A percentile compares a stretch with the other conserved stretches of the same genome.
Evolutionary conservation across 768 basidiomycete genomes (phyloP).

Genomic region (Exidia glandulosa): DNA sequence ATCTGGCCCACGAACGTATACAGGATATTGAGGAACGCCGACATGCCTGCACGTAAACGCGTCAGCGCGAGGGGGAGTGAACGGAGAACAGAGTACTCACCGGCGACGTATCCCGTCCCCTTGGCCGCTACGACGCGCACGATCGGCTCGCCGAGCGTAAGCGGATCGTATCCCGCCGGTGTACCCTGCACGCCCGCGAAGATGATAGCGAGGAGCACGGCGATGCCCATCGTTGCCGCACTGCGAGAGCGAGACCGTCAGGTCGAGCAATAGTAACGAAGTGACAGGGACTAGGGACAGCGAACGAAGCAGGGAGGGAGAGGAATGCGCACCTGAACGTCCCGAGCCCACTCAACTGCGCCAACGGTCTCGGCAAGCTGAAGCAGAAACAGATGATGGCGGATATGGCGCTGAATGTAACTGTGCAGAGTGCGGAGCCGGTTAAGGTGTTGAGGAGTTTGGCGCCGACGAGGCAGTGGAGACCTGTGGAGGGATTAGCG

Average conservation of each 20-base stretch:
- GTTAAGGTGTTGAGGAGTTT: conserved; percentile 36
- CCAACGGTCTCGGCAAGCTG: conserved; percentile 33
- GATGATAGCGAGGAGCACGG: conserved; percentile 31
- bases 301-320: too few relatives aligned
- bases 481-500: conserved; percentile 15
- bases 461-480: conserved; percentile 37
- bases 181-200: conserved; percentile 30
- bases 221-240: conserved; percentile 35
- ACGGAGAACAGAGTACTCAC: conserved; percentile 9
- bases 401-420: conserved; percentile 27
- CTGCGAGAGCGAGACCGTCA: too few relatives aligned
- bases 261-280: too few relatives aligned
- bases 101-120: conserved; percentile 29
- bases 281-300: too few relatives aligned
- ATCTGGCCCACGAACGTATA: conserved; percentile 37
- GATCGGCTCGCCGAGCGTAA: conserved; percentile 21
- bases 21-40: conserved; percentile 36
- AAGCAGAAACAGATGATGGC: conserved; percentile 30
- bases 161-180: conserved; percentile 31
- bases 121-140: conserved; percentile 25
- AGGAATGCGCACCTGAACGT: too few relatives aligned
- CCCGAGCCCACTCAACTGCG: conserved; percentile 30
- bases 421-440: conserved; percentile 29
- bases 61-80: not conserved
- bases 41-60: conserved; percentile 24